A percentile compares a stretch with the other conserved stretches of the same genome.
Evolutionary conservation across 768 basidiomycete species (phyloP).

Genomic region (Hygrophoropsis aurantiaca): DNA sequence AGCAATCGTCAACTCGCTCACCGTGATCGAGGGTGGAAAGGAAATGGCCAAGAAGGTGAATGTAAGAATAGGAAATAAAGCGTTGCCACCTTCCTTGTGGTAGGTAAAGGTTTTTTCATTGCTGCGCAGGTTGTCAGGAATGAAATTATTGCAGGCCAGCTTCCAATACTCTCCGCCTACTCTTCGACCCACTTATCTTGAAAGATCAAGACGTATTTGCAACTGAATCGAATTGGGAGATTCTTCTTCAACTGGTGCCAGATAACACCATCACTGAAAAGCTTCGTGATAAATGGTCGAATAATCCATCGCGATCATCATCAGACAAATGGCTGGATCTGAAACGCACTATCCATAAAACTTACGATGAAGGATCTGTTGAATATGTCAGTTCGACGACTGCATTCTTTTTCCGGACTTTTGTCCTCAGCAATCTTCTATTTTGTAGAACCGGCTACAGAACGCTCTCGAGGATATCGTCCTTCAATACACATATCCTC

Average conservation of each 20-base stretch:
- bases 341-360: conserved; percentile 34
- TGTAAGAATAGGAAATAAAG: conserved; percentile 46
- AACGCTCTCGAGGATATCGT: conserved; percentile 83
- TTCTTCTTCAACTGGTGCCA: conserved; percentile 73
- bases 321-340: conserved; percentile 75
- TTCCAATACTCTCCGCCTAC: conserved; percentile 45
- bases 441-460: conserved; percentile 22
- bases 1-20: conserved; percentile 84
- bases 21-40: conserved; percentile 78
- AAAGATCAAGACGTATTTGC: conserved; percentile 84
- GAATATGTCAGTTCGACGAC: conserved; percentile 30
- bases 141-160: conserved; percentile 38
- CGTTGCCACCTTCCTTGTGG: conserved; percentile 75
- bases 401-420: background rate
- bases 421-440: background rate
- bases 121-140: background rate
- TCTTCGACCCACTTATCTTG: conserved; percentile 71
- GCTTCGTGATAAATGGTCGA: conserved; percentile 61
- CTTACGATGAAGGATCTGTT: conserved; percentile 21
- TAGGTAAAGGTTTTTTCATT: conserved; percentile 34
- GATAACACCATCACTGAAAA: conserved; percentile 48
- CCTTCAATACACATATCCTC: conserved; percentile 92
- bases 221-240: conserved; percentile 67
- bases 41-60: conserved; percentile 84
- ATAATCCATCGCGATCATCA: conserved; percentile 53